Evolutionary conservation across 441 rosid genomes (phyloP), one percentile per base, ranked within the genome.

Genomic region (Erodium moschatum): DNA sequence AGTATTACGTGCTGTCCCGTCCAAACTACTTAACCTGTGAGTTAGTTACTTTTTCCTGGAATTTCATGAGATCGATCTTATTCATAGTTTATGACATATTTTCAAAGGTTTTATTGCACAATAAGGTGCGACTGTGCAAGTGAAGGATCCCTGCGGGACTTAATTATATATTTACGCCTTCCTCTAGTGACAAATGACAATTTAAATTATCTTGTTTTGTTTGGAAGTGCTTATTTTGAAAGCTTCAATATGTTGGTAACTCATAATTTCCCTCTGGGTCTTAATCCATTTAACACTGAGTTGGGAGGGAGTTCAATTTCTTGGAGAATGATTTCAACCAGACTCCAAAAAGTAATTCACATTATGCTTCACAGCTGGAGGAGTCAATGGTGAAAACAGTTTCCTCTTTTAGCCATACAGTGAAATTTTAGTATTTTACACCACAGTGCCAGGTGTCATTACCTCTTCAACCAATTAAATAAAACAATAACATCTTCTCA

Each of bases 1-100:
- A 70, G 86, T 95, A 76, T 77, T 95, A 76, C 87, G 90, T 70
- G 99, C 94, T 27, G 97, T 96, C 46, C 99, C 99, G 72, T 90
- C 96, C 74, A 89, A 91, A 79, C 86, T 95, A 42, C 97, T 95
- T 72, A 90, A 89, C 75, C 95, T 95, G 99, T 95, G 74, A 89
- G 93, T 82, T 73, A 24, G 67, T 35, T 33, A 68, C 69, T 72
- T 24, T 76, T 33, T 66, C 79, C 35, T 70, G 13, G 44, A 67
- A 62, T 64, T 77, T 74, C 52, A 69, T 75, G 48, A 65, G 58
- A 58, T 67, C n/a, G 35, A 6, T 40, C 60, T 20, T 65, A 54
- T 61, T 64, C 35, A 44, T 27, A 9, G 31, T 74, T 16, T 56
- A 56, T 18, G 27, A 56, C 18, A 56, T 56, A 56, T 19, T 56